Conservation (phyloP, 1,284 basidiomycete species). For the Leccinum cinnamomeum region DNA sequence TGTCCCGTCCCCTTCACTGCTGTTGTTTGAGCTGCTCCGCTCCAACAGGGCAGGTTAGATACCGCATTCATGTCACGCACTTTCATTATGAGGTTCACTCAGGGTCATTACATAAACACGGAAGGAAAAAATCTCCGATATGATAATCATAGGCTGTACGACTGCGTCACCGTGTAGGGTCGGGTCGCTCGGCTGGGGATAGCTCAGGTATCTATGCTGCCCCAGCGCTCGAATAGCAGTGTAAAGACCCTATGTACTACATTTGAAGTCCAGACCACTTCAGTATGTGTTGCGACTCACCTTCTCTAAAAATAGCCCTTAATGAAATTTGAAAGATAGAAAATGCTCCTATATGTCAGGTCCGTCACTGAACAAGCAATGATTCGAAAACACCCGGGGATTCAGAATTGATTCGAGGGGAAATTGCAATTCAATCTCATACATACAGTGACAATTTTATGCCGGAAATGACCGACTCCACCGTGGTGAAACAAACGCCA, state of each 20-base stretch:
- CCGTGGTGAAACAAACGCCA: too few relatives aligned
- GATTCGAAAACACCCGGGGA: background rate
- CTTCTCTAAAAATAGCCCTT: too few relatives aligned
- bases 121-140: background rate
- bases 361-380: background rate
- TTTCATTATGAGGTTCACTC: background rate
- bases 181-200: background rate
- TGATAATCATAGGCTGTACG: background rate
- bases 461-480: too few relatives aligned
- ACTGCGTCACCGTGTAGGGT: too few relatives aligned
- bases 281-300: background rate
- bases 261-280: background rate
- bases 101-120: background rate
- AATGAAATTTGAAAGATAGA: too few relatives aligned
- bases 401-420: background rate
- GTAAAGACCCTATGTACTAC: background rate
- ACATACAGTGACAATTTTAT: too few relatives aligned
- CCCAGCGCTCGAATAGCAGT: too few relatives aligned
- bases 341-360: background rate
- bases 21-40: background rate
- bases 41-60: background rate
- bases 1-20: background rate
- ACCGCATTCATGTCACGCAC: too few relatives aligned
- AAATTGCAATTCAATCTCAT: background rate
- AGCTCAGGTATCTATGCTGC: background rate